Conservation (phyloP, 805 yeast species). For the Wickerhamomyces subpelliculosus region DNA sequence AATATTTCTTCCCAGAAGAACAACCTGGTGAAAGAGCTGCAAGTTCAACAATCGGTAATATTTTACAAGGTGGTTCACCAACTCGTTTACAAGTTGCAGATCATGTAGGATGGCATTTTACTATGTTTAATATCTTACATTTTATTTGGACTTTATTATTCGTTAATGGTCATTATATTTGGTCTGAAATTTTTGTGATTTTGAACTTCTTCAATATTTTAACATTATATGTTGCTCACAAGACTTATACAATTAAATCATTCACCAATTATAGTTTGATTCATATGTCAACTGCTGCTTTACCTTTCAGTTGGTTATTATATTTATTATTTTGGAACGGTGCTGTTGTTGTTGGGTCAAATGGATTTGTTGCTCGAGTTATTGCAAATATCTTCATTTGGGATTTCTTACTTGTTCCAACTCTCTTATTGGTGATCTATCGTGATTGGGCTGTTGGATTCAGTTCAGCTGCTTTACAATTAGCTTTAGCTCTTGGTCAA, state of each 20-base stretch:
- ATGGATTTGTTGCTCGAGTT: constrained; percentile 52
- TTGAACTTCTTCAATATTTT: constrained; percentile 55
- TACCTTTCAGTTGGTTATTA: constrained; percentile 71
- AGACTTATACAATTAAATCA: constrained; percentile 51
- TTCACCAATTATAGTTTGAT: constrained; percentile 45
- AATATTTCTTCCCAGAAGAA: constrained; percentile 32
- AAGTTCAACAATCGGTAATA: constrained; percentile 8
- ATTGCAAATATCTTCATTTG: constrained; percentile 71
- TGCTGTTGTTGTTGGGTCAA: constrained; percentile 50
- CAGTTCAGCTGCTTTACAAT: constrained; percentile 46
- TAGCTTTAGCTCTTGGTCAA: constrained; percentile 69
- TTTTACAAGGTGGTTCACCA: constrained; percentile 7
- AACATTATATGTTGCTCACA: constrained; percentile 43
- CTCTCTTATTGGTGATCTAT: constrained; percentile 45
- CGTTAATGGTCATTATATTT: constrained; percentile 48
- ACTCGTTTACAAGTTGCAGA: constrained; percentile 17
- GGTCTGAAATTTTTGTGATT: constrained; percentile 51
- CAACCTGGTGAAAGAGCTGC: constrained; percentile 6
- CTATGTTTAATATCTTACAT: constrained; percentile 50
- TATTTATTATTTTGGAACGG: constrained; percentile 82
- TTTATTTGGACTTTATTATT: constrained; percentile 62
- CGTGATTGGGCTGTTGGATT: constrained; percentile 71
- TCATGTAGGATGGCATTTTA: constrained; percentile 54
- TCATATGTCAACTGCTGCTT: constrained; percentile 59
- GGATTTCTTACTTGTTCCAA: constrained; percentile 68